Base-by-base conservation (phyloP, 805 yeast species). In the Myxozyma kluyveri region DNA sequence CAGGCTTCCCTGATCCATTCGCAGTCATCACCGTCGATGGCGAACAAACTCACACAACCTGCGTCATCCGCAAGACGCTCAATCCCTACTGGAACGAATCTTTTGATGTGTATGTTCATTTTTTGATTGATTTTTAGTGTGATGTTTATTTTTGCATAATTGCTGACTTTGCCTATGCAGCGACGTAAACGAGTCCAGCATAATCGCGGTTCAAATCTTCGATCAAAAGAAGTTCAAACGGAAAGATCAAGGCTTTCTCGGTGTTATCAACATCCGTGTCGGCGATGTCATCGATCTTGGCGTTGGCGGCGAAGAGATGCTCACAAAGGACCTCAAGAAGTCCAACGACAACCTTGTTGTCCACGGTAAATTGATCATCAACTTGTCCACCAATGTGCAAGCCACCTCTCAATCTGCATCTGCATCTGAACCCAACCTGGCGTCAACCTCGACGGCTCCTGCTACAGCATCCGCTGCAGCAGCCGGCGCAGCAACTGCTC, bases 1-100 rank as follows among this genome's bases (percentile, higher is more conserved):
- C 86, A 66, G 82, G 96, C 51, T 86, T 90, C 57, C 99, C 99
- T 1, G 99, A 93, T 69, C 99, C 99, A 9, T 93, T 93, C 72
- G 96, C 97, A 1, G 98, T 93, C 32, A 75, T 93, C 57, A 91
- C 98, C 10, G 90, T 93, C n/a, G 99, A 93, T 69, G 98, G 98
- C 3, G 83, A 87, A 19, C 99, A 93, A 67, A 93, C 98, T 1
- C 88, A 88, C 66, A 86, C 96, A 18, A 93, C 99, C 1, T 82
- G 88, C 45, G 93, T 96, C 32, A 93, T 95, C 27, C 88, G 88
- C 65, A 89, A 88, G 71, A 93, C 98, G 2, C 74, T 91, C 62
- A 88, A 93, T 65, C 99, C 99, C 9, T 93, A 90, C 71, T 93
- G 99, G 99, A 90, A 93, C 71, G 96, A 93, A 70, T 74, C 86